phyloP scores from a whole-genome alignment of 192 early-diverging fungal genomes.

The Coemansia sp. region DNA sequence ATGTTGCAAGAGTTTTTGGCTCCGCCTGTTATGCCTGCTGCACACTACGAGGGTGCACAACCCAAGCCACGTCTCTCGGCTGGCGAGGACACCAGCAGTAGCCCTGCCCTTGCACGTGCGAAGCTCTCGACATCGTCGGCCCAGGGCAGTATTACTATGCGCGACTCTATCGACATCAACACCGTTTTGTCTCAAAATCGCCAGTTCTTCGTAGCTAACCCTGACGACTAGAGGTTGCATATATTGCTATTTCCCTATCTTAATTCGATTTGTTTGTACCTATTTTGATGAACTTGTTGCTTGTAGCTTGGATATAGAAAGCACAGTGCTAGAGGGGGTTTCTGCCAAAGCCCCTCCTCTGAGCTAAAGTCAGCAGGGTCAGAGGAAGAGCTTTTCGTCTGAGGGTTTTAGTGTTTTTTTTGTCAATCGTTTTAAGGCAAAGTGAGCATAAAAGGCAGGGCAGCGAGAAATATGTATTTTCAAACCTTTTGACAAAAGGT shows the following conservation, averaged over 20 bases:
- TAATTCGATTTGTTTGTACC: not conserved
- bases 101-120: not conserved
- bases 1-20: slow-evolving; percentile 3
- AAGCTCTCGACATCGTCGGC: slow-evolving; percentile 9
- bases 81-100: not conserved
- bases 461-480: too few relatives aligned
- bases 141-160: slow-evolving; percentile 1
- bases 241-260: not conserved
- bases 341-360: too few relatives aligned
- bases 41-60: not conserved
- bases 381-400: too few relatives aligned
- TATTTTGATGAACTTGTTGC: not conserved
- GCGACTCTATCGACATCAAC: slow-evolving; percentile 49
- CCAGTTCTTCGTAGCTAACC: slow-evolving; percentile 45
- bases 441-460: too few relatives aligned
- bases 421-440: too few relatives aligned
- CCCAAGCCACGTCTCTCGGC: slow-evolving; percentile 4
- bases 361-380: too few relatives aligned
- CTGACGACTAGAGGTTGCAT: slow-evolving; percentile 30
- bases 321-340: too few relatives aligned
- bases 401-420: too few relatives aligned
- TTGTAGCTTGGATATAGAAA: not conserved
- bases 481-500: too few relatives aligned
- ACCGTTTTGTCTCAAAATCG: slow-evolving; percentile 35
- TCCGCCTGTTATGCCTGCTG: slow-evolving; percentile 25